Base-by-base conservation (phyloP, 495 filamentous ascomycete species). In the Rhypophila decipiens region DNA sequence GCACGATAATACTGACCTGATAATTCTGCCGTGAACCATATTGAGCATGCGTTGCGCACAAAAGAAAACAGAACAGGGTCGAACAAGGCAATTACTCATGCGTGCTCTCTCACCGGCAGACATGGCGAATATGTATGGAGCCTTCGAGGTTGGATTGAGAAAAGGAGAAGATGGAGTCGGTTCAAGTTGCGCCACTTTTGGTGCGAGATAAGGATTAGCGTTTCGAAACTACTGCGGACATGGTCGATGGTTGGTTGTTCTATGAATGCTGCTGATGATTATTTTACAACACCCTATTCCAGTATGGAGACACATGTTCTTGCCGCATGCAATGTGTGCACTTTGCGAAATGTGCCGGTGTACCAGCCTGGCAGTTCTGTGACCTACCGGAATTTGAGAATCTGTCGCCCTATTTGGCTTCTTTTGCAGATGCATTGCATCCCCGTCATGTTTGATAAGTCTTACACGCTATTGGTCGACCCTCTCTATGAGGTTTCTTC, bases 331-430 rank as follows among this genome's bases (percentile, higher is more conserved):
- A n/a, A n/a, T n/a, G n/a, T n/a, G 31, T 35, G 31, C 31, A 35
- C 12, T 12, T 15, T 35, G 31, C 31, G n/a, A 35, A 15, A 35
- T 35, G 31, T 35, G 31, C 17, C 31, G 31, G 31, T 11, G 17
- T 35, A 35, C 12, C 17, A 35, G 12, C 17, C 31, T 35, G 31
- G 31, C n/a, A n/a, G n/a, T n/a, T n/a, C n/a, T n/a, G n/a, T n/a
- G n/a, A n/a, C n/a, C n/a, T n/a, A n/a, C n/a, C n/a, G n/a, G n/a
- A n/a, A n/a, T n/a, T n/a, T n/a, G 33, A 38, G 39, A 37, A 20
- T 21, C 43, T 46, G 2, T 51, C 29, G 46, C 54, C 52, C 19
- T 49, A 49, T 63, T 56, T 20, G 50, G 60, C 29, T 52, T 53
- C 19, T 44, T 24, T 48, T 63, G 54, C 57, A 60, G 52, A 11